Conservation (phyloP, 1,284 basidiomycete species). For the Boletus semigastroideus region DNA sequence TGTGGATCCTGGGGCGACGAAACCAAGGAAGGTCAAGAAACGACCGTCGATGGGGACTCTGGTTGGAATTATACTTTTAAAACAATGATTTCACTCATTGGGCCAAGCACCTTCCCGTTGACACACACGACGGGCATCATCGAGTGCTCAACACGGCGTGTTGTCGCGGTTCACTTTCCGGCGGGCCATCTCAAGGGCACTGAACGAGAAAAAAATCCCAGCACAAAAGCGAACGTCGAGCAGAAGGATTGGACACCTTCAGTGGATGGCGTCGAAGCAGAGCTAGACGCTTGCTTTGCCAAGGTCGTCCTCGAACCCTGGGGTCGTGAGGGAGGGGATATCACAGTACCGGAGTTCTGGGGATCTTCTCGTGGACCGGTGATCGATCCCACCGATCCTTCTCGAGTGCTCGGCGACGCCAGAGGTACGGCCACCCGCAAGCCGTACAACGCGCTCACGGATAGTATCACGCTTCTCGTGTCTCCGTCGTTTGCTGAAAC, state of each 20-base stretch:
- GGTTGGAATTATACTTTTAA: constrained; percentile 28
- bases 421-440: constrained; percentile 5
- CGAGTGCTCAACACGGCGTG: constrained; percentile 49
- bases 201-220: no score
- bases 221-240: not conserved
- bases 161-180: constrained; percentile 36
- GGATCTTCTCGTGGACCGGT: constrained; percentile 44
- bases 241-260: constrained; percentile 25
- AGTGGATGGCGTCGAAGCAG: constrained; percentile 48
- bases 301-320: constrained; percentile 56
- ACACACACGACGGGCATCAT: constrained; percentile 52
- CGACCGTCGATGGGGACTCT: constrained; percentile 3
- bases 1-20: constrained; percentile 6
- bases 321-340: constrained; percentile 45
- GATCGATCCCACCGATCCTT: constrained; percentile 22
- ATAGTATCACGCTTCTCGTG: constrained; percentile 58
- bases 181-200: constrained; percentile 12
- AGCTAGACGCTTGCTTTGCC: constrained; percentile 46
- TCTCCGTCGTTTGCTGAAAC: constrained; percentile 43
- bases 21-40: constrained; percentile 10
- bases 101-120: constrained; percentile 45
- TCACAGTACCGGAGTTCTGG: constrained; percentile 39
- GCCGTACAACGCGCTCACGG: constrained; percentile 49
- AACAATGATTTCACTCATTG: constrained; percentile 40
- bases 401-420: not conserved